These are phyloP conservation scores for Solanum pinnatisectum DNA, from an alignment of 257 asterid species.

Conservation along the genomic window DNA sequence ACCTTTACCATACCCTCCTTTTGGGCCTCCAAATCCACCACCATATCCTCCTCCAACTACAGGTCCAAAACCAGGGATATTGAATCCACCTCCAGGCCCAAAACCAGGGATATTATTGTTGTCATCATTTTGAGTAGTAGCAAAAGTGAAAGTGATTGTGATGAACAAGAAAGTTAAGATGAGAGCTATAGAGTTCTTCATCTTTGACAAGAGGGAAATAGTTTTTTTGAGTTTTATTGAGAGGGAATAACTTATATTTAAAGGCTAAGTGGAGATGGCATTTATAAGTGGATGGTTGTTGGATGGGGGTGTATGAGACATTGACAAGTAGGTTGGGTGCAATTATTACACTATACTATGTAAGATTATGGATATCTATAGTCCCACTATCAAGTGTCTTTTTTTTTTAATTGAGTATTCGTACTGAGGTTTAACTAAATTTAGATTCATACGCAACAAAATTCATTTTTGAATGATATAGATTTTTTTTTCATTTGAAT, in stretches of 20 bases:
- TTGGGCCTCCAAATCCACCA: slow-evolving; percentile 66
- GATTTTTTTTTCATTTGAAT: not conserved
- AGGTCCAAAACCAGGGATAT: slow-evolving; percentile 57
- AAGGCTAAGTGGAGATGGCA: not conserved
- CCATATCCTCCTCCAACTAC: slow-evolving; percentile 61
- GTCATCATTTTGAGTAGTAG: slow-evolving; percentile 10
- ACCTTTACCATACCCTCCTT: slow-evolving; percentile 42
- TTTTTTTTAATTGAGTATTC: no score
- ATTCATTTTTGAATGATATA: not conserved
- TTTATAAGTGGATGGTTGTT: slow-evolving; percentile 40
- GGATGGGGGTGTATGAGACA: not conserved
- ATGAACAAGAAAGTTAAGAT: slow-evolving; percentile 17
- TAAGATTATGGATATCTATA: not conserved
- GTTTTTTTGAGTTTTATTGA: not conserved
- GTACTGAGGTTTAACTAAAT: not conserved
- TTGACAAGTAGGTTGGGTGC: not conserved
- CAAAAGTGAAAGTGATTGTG: slow-evolving; percentile 22
- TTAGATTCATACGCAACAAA: fast-evolving
- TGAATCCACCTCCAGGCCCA: slow-evolving; percentile 48
- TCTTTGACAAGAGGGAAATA: not conserved
- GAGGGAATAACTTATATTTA: not conserved
- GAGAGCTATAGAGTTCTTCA: slow-evolving; percentile 25
- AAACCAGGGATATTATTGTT: slow-evolving; percentile 7
- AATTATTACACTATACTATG: not conserved
- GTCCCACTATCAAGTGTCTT: not conserved